Evolutionary conservation across 148 eudicot species (phyloP).

Genomic region (Vaccinium myrtillus): DNA sequence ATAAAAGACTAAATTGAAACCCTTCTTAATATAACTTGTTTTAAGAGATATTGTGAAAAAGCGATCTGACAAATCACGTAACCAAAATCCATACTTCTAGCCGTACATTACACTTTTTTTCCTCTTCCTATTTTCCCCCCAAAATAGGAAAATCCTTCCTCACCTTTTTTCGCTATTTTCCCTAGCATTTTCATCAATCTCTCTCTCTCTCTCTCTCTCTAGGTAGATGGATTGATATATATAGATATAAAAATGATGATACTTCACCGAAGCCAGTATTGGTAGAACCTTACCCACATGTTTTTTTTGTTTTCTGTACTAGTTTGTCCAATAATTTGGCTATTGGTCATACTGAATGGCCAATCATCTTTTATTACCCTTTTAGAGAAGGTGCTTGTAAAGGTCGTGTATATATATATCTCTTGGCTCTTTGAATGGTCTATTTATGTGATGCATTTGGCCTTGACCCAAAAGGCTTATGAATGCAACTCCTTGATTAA

Average conservation of each 20-base stretch:
- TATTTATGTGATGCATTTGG: not conserved
- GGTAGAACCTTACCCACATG: not conserved
- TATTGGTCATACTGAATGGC: conserved; percentile 3
- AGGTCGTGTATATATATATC: not conserved
- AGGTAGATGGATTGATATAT: not conserved
- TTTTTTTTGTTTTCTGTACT: not conserved
- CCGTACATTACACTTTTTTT: no score
- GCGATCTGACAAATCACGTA: no score
- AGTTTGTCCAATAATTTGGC: conserved; percentile 5
- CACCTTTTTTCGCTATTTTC: no score
- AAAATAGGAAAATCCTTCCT: no score
- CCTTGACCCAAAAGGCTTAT: not conserved
- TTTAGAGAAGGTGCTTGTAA: not conserved
- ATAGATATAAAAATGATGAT: not conserved
- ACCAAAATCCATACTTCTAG: no score
- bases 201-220: not conserved
- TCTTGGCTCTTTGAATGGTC: not conserved
- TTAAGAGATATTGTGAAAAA: no score
- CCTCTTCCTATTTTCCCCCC: no score
- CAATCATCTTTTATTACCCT: not conserved
- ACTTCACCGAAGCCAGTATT: not conserved
- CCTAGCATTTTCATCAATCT: no score
- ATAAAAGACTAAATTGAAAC: no score
- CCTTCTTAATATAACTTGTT: no score
- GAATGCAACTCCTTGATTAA: not conserved